Conservation (phyloP, 345 rosid genomes). For the Cardamine resedifolia region DNA sequence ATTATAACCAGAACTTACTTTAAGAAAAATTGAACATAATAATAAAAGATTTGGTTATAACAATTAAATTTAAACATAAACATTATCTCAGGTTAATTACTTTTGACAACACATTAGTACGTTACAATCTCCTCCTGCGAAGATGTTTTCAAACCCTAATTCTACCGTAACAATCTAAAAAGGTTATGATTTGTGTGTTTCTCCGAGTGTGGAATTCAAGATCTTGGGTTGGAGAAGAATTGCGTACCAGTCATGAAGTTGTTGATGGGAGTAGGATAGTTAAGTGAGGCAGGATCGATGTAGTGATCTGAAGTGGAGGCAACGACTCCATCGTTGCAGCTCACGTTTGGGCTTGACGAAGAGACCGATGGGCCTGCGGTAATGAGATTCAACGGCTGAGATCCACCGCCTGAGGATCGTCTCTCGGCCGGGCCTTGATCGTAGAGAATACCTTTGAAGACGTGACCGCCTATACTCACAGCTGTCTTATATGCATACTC, state of each 20-base stretch:
- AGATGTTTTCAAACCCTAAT: conserved; percentile 3
- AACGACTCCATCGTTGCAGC: conserved; percentile 37
- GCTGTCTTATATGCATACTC: conserved; percentile 83
- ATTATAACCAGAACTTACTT: not conserved
- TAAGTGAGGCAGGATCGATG: conserved; percentile 26
- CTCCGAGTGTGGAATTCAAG: conserved; percentile 35
- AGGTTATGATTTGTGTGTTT: not conserved
- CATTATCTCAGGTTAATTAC: conserved; percentile 12
- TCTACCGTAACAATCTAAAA: conserved; percentile 19
- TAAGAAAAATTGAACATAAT: not conserved
- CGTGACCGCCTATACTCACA: conserved; percentile 78
- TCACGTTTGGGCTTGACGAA: conserved; percentile 41
- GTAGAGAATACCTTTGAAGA: conserved; percentile 87
- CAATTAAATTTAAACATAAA: not conserved
- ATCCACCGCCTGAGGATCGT: conserved; percentile 24
- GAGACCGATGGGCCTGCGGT: conserved; percentile 40
- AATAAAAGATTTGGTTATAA: not conserved
- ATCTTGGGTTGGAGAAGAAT: conserved; percentile 84
- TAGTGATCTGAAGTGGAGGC: conserved; percentile 35
- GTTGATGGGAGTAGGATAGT: conserved; percentile 72
- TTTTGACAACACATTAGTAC: not conserved
- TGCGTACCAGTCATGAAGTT: conserved; percentile 81
- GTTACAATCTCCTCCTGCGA: not conserved
- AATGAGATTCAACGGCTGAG: conserved; percentile 48
- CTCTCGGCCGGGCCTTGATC: conserved; percentile 62